These are phyloP conservation scores for Vigna mungo DNA, from an alignment of 306 rosid species.

Conservation along the genomic window DNA sequence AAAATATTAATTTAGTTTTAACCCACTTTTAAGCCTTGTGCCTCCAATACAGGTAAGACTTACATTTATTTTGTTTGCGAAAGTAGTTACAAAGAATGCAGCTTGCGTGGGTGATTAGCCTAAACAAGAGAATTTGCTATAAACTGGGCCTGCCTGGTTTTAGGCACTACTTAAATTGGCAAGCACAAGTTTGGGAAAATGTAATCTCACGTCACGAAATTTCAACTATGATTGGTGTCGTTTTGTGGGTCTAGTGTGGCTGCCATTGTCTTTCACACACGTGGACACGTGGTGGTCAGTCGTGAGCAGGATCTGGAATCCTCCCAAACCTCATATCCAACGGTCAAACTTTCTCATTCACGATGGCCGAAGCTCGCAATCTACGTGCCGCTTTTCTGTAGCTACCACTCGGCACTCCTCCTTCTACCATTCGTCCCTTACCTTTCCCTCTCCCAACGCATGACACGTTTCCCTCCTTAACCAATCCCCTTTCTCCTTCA, in stretches of 20 bases:
- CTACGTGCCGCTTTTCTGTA: conserved; percentile 57
- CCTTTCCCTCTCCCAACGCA: neutral
- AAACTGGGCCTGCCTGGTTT: neutral
- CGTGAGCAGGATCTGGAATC: conserved; percentile 37
- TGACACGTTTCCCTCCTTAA: conserved; percentile 54
- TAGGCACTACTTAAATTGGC: neutral
- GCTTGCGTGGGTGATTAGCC: neutral
- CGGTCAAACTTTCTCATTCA: conserved; percentile 23
- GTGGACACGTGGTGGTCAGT: conserved; percentile 31
- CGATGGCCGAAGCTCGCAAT: conserved; percentile 37
- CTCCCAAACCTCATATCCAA: neutral
- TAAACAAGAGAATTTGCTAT: neutral
- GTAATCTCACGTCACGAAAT: neutral
- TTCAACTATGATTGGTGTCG: neutral
- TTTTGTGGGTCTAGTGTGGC: no score
- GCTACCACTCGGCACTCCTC: conserved; percentile 51
- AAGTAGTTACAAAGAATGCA: neutral
- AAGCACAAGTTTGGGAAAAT: neutral
- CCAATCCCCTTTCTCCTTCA: conserved; percentile 52
- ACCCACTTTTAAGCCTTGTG: no score
- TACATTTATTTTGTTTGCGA: neutral
- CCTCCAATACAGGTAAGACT: no score
- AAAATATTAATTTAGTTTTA: no score
- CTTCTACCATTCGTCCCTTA: conserved; percentile 45
- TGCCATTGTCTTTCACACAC: conserved; percentile 42